These are phyloP conservation scores for Pelargonium exstipulatum DNA, from an alignment of 441 rosid species.

Conservation along the genomic window DNA sequence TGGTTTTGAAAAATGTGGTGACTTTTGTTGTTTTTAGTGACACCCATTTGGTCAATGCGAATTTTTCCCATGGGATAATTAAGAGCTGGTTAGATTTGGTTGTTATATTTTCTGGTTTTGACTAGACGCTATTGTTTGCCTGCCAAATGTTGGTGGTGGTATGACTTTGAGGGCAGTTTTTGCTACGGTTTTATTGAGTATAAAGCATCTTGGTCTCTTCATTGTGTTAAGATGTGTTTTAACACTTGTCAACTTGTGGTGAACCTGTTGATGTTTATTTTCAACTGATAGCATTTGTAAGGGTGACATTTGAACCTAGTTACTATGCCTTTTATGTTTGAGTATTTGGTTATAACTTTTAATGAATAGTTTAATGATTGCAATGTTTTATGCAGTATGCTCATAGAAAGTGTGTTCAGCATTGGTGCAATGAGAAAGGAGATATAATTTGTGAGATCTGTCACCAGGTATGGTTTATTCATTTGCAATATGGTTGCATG, in stretches of 20 bases:
- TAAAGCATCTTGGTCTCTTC: not conserved
- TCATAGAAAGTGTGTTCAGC: slow-evolving; percentile 83
- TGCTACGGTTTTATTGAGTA: not conserved
- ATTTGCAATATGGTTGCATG: not conserved
- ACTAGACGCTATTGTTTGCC: not conserved
- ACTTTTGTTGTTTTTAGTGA: not conserved
- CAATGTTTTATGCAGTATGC: slow-evolving; percentile 50
- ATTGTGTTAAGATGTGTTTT: not conserved
- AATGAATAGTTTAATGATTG: slow-evolving; percentile 1
- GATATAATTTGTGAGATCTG: slow-evolving; percentile 79
- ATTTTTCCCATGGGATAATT: not conserved
- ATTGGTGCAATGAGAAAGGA: slow-evolving; percentile 91
- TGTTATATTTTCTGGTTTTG: not conserved
- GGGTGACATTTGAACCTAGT: slow-evolving; percentile 1
- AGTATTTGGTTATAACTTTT: not conserved
- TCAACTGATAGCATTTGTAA: not conserved
- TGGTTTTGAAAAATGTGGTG: not conserved
- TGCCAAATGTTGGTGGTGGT: not conserved
- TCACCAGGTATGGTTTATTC: slow-evolving; percentile 45
- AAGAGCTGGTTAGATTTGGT: not conserved
- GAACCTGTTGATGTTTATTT: not conserved
- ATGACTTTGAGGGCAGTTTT: not conserved
- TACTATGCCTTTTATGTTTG: slow-evolving; percentile 1
- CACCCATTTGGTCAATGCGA: not conserved
- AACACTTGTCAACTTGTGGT: not conserved